These are phyloP conservation scores for Dacryopinax primogenitus DNA, from an alignment of 768 basidiomycete species.

Conservation along the genomic window DNA sequence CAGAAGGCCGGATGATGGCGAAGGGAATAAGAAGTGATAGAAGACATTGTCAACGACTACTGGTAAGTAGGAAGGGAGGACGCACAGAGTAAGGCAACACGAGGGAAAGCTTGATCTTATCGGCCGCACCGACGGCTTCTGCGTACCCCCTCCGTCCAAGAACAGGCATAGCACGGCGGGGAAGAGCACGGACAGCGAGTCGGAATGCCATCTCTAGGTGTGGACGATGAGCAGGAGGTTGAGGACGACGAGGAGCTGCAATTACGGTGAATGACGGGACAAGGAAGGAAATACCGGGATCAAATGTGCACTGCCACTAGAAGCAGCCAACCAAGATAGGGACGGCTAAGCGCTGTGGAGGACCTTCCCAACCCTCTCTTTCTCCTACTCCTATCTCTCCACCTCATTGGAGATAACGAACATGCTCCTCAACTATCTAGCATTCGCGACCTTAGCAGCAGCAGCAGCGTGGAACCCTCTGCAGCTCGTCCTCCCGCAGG, in stretches of 20 bases:
- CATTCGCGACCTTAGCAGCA: neutral
- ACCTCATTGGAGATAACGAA: neutral
- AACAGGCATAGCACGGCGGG: constrained; percentile 11
- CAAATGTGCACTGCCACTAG: neutral
- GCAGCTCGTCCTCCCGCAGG: neutral
- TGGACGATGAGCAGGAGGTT: neutral
- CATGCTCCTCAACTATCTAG: too few relatives aligned
- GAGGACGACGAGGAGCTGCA: neutral
- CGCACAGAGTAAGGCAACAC: constrained; percentile 89
- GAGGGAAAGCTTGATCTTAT: constrained; percentile 85
- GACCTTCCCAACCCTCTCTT: neutral
- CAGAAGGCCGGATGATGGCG: neutral
- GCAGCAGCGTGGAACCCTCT: neutral
- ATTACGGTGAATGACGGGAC: neutral
- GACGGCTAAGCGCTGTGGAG: neutral
- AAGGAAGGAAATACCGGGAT: neutral
- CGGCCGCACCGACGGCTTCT: constrained; percentile 49
- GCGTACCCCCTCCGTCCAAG: constrained; percentile 76
- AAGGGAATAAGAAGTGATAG: too few relatives aligned
- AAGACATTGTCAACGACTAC: too few relatives aligned
- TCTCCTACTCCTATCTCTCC: neutral
- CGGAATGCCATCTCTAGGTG: neutral
- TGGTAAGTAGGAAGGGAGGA: constrained; percentile 18
- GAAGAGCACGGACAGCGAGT: constrained; percentile 12
- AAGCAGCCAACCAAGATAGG: neutral